Conservation (phyloP, 805 yeast genomes). For the Priceomyces carsonii region DNA sequence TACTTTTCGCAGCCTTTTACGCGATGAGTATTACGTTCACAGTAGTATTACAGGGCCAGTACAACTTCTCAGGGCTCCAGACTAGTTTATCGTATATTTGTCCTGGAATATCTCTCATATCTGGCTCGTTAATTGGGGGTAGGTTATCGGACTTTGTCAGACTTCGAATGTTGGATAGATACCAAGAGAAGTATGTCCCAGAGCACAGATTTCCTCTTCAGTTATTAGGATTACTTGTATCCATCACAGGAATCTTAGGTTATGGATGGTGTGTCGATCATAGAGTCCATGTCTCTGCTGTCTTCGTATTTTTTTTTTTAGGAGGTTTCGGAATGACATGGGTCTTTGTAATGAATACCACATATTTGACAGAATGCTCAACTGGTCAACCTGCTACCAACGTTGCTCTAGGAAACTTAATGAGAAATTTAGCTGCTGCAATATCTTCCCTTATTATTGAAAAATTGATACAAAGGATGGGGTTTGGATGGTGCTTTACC, state of each 20-base stretch:
- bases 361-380: slow-evolving; percentile 53
- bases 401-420: slow-evolving; percentile 54
- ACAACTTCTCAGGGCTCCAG: slow-evolving; percentile 33
- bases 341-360: slow-evolving; percentile 53
- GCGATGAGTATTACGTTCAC: slow-evolving; percentile 54
- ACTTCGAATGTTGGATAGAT: slow-evolving; percentile 22
- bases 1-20: slow-evolving; percentile 56
- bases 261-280: slow-evolving; percentile 54
- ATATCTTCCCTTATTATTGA: slow-evolving; percentile 49
- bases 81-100: slow-evolving; percentile 51
- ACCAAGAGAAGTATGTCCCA: slow-evolving; percentile 37
- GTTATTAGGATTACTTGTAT: slow-evolving; percentile 41
- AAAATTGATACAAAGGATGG: slow-evolving; percentile 33
- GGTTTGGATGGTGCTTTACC: slow-evolving; percentile 56
- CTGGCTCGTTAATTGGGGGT: slow-evolving; percentile 53
- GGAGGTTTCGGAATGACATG: slow-evolving; percentile 57
- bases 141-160: slow-evolving; percentile 44
- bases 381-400: slow-evolving; percentile 52
- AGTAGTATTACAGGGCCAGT: slow-evolving; percentile 35
- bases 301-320: slow-evolving; percentile 46
- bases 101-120: slow-evolving; percentile 51
- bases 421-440: slow-evolving; percentile 56
- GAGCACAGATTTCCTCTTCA: slow-evolving; percentile 49
- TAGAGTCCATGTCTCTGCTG: slow-evolving; percentile 35
- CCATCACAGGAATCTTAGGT: slow-evolving; percentile 47